These are phyloP conservation scores for Antarctomyces pellizariae DNA, from an alignment of 495 filamentous ascomycete species.

Conservation along the genomic window DNA sequence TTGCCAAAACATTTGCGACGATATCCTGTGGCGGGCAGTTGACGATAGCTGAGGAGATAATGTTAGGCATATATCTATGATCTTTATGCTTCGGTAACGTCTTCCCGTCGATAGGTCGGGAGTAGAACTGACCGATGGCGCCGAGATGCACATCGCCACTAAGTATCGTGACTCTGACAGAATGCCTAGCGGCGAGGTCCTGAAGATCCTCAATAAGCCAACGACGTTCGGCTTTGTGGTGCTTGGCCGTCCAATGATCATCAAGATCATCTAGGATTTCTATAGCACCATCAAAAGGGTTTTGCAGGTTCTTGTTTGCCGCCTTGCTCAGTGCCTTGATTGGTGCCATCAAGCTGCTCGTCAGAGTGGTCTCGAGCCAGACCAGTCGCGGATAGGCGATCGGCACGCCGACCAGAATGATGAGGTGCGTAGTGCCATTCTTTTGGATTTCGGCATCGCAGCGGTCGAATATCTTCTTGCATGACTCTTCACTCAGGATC, in stretches of 20 bases:
- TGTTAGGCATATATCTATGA: slow-evolving; percentile 75
- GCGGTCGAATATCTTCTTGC: slow-evolving; percentile 64
- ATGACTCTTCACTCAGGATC: slow-evolving; percentile 59
- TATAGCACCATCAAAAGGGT: slow-evolving; percentile 76
- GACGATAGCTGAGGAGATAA: slow-evolving; percentile 80
- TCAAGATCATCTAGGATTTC: slow-evolving; percentile 84
- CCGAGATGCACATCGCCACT: slow-evolving; percentile 85
- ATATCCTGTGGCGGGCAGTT: slow-evolving; percentile 78
- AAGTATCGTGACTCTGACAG: slow-evolving; percentile 71
- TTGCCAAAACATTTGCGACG: slow-evolving; percentile 80
- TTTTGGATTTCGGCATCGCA: slow-evolving; percentile 57
- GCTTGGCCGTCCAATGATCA: slow-evolving; percentile 93
- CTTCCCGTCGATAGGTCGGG: slow-evolving; percentile 61
- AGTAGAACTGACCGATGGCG: slow-evolving; percentile 85
- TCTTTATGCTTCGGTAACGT: slow-evolving; percentile 70
- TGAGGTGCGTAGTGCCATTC: slow-evolving; percentile 69
- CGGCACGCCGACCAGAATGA: slow-evolving; percentile 66
- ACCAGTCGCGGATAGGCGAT: slow-evolving; percentile 87
- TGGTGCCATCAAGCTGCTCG: slow-evolving; percentile 61
- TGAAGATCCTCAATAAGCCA: slow-evolving; percentile 78
- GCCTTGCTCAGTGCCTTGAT: slow-evolving; percentile 70
- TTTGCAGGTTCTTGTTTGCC: slow-evolving; percentile 53
- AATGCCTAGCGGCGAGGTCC: slow-evolving; percentile 72
- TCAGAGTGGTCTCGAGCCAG: slow-evolving; percentile 56
- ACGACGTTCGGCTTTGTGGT: slow-evolving; percentile 71